phyloP scores from a whole-genome alignment of 2,329 filamentous ascomycete genomes.

The Exutisphaerella laricina region DNA sequence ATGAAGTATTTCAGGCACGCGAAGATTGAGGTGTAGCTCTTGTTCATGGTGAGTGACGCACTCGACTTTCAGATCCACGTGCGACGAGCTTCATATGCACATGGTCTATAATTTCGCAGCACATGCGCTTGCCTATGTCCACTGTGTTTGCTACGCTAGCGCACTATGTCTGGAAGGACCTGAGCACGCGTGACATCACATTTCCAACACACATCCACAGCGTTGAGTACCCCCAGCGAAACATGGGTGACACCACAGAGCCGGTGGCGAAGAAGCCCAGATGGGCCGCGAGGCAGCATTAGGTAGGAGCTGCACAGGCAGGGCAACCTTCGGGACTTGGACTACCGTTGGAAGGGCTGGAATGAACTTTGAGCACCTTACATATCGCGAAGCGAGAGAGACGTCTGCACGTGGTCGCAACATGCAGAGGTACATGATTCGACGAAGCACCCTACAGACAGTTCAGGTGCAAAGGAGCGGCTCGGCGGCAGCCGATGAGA shows the following conservation, averaged over 20 bases:
- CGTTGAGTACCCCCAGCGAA: not conserved
- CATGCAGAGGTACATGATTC: too few species aligned
- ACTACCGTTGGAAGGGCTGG: too few species aligned
- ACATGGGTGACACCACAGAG: not conserved
- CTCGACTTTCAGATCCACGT: not conserved
- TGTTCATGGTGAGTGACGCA: not conserved
- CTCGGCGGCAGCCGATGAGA: too few species aligned
- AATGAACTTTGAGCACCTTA: too few species aligned
- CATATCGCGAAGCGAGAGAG: too few species aligned
- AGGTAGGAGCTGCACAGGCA: too few species aligned
- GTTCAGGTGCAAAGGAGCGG: not conserved
- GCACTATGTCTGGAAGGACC: not conserved
- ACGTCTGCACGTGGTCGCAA: too few species aligned
- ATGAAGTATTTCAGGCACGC: conserved; percentile 99
- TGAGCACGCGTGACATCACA: too few species aligned
- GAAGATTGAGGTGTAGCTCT: conserved; percentile 61
- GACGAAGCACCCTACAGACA: not conserved
- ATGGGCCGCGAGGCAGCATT: too few species aligned
- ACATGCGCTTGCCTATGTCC: not conserved
- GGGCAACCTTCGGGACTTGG: too few species aligned
- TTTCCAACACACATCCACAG: not conserved
- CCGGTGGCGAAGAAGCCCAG: not conserved
- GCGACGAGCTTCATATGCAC: not conserved
- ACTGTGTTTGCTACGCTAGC: not conserved
- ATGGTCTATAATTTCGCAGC: not conserved